A percentile compares a stretch with the other conserved stretches of the same genome.
These are phyloP conservation scores for Lasiosphaeris hirsuta DNA, from an alignment of 495 filamentous ascomycete genomes.

Conservation along the genomic window DNA sequence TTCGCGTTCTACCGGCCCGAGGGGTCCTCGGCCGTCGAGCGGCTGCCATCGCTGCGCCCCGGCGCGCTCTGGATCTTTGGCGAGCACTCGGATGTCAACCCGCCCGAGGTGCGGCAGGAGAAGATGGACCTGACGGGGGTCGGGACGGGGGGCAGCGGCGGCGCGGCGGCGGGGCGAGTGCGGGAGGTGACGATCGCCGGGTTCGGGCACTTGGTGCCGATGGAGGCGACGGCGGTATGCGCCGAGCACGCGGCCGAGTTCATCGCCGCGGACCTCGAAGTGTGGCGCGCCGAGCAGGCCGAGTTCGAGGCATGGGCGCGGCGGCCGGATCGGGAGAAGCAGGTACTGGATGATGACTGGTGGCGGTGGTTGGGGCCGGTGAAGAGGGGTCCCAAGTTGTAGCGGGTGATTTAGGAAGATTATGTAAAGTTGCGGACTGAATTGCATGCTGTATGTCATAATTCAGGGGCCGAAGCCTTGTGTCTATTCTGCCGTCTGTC, in stretches of 20 bases:
- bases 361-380: constrained; percentile 22
- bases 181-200: constrained; percentile 61
- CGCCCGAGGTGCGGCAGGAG: constrained; percentile 44
- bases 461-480: no score
- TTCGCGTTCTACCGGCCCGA: constrained; percentile 78
- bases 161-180: constrained; percentile 62
- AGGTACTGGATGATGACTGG: constrained; percentile 44
- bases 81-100: constrained; percentile 58
- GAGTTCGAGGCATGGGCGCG: constrained; percentile 55
- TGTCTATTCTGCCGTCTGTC: no score
- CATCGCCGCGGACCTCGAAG: constrained; percentile 58
- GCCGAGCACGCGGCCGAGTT: constrained; percentile 61
- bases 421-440: no score
- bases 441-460: no score
- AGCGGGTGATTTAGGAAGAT: no score
- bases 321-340: constrained; percentile 48
- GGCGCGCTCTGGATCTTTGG: constrained; percentile 84
- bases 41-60: constrained; percentile 68
- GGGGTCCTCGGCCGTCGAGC: constrained; percentile 54
- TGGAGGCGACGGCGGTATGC: constrained; percentile 67
- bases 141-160: constrained; percentile 68
- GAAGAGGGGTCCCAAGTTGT: constrained; percentile 1
- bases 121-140: constrained; percentile 64
- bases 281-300: constrained; percentile 62
- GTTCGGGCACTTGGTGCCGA: constrained; percentile 78